phyloP scores from a whole-genome alignment of 139 green algal species.

The Coelastrella sp. region DNA sequence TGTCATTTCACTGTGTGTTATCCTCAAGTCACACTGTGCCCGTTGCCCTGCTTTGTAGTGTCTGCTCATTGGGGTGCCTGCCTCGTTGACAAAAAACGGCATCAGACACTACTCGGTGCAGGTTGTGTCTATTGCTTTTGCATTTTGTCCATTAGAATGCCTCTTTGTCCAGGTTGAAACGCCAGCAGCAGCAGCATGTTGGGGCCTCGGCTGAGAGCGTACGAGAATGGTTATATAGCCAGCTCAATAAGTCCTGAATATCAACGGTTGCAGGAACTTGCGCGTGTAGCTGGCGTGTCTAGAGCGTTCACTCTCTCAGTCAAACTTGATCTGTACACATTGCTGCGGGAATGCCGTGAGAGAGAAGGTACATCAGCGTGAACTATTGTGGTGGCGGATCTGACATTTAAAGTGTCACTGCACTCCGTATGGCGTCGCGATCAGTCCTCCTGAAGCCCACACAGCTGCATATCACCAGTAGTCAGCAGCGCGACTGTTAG shows the following conservation, averaged over 20 bases:
- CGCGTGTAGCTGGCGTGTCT: not conserved
- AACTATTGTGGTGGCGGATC: not conserved
- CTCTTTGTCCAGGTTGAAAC: too few relatives aligned
- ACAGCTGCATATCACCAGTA: not conserved
- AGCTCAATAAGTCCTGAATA: not conserved
- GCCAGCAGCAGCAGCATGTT: not conserved
- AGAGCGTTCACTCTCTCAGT: slow-evolving; percentile 13
- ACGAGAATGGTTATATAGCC: not conserved
- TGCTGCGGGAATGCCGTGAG: not conserved
- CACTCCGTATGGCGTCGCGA: too few relatives aligned
- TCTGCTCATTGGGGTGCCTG: too few relatives aligned
- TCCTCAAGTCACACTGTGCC: too few relatives aligned
- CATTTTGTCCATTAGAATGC: too few relatives aligned
- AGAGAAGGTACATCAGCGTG: not conserved
- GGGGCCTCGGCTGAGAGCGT: not conserved
- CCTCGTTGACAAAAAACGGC: too few relatives aligned
- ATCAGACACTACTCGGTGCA: too few relatives aligned
- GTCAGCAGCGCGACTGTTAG: not conserved
- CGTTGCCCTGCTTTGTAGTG: too few relatives aligned
- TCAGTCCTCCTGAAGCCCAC: not conserved
- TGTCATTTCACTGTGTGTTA: too few relatives aligned
- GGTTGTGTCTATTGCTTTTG: too few relatives aligned
- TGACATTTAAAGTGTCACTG: too few relatives aligned
- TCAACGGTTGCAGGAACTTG: not conserved
- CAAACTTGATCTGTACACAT: slow-evolving; percentile 10